These are phyloP conservation scores for Macadamia tetraphylla DNA, from an alignment of 164 flowering plant species.

Conservation along the genomic window DNA sequence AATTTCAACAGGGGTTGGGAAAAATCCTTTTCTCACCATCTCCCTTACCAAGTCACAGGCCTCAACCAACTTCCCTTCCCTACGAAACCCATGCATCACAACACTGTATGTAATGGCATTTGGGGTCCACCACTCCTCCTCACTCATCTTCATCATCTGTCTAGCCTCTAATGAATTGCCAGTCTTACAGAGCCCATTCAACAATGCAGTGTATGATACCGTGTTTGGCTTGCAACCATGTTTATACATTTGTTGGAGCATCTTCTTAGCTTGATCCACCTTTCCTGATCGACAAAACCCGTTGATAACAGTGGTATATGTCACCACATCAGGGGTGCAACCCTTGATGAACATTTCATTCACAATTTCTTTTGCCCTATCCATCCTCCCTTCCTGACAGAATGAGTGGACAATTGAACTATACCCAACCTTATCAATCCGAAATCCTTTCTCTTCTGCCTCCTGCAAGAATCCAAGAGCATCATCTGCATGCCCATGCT, in stretches of 20 bases:
- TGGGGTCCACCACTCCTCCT: slow-evolving; percentile 86
- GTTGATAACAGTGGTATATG: slow-evolving; percentile 71
- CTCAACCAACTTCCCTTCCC: slow-evolving; percentile 67
- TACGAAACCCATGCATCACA: slow-evolving; percentile 81
- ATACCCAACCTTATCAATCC: slow-evolving; percentile 70
- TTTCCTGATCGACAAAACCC: slow-evolving; percentile 66
- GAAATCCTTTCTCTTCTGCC: slow-evolving; percentile 65
- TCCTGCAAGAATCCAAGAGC: slow-evolving; percentile 66
- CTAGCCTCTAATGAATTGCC: slow-evolving; percentile 80
- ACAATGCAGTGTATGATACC: slow-evolving; percentile 70
- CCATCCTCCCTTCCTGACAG: slow-evolving; percentile 58
- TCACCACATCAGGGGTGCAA: slow-evolving; percentile 86
- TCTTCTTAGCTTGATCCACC: slow-evolving; percentile 72
- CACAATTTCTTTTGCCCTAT: slow-evolving; percentile 68
- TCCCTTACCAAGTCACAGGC: slow-evolving; percentile 68
- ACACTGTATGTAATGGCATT: slow-evolving; percentile 82
- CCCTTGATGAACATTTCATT: slow-evolving; percentile 64
- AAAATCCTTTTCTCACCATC: slow-evolving; percentile 67
- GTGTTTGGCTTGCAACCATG: slow-evolving; percentile 86
- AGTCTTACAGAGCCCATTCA: slow-evolving; percentile 63
- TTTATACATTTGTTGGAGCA: slow-evolving; percentile 69
- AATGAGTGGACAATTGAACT: slow-evolving; percentile 70
- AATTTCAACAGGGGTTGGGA: slow-evolving; percentile 73
- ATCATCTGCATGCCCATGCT: slow-evolving; percentile 70
- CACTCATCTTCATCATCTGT: slow-evolving; percentile 66